These are phyloP conservation scores for Gyrodon lividus DNA, from an alignment of 768 basidiomycete genomes.

Conservation along the genomic window DNA sequence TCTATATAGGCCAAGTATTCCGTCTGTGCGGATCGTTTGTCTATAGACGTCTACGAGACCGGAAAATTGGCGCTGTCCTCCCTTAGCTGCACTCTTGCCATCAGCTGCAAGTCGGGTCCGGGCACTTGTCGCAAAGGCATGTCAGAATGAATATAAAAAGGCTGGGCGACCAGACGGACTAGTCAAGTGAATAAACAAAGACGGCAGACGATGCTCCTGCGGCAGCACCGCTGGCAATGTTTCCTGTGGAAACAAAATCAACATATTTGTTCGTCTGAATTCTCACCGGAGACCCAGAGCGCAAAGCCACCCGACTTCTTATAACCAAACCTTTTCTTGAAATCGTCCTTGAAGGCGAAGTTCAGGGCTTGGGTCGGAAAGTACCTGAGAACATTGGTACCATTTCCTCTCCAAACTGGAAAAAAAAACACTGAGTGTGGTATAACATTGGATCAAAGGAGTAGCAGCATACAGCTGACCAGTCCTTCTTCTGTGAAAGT, in stretches of 20 bases:
- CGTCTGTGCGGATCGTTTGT: constrained; percentile 41
- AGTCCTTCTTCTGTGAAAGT: constrained; percentile 39
- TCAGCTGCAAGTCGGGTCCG: constrained; percentile 43
- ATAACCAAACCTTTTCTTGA: constrained; percentile 38
- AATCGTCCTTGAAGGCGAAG: constrained; percentile 48
- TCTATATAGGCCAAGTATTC: constrained; percentile 40
- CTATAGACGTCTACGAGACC: constrained; percentile 44
- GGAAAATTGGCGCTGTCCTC: constrained; percentile 40
- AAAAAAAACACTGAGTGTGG: constrained; percentile 9
- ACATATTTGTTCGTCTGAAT: neutral
- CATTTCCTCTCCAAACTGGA: constrained; percentile 46
- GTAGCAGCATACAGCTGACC: constrained; percentile 30
- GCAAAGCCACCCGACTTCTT: constrained; percentile 37
- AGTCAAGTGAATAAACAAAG: constrained; percentile 48
- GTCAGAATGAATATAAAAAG: neutral
- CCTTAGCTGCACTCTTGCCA: constrained; percentile 35
- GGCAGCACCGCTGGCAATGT: constrained; percentile 42
- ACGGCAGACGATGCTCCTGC: constrained; percentile 42
- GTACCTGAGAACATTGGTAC: constrained; percentile 44
- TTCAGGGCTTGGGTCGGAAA: constrained; percentile 48
- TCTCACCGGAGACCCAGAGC: constrained; percentile 36
- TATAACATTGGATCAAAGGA: neutral
- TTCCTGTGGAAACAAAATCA: constrained; percentile 26
- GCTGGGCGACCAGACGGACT: constrained; percentile 22
- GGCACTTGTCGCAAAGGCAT: constrained; percentile 26